Evolutionary conservation across 2,329 filamentous ascomycete genomes (phyloP).

Genomic region (Fonsecaea pedrosoi): DNA sequence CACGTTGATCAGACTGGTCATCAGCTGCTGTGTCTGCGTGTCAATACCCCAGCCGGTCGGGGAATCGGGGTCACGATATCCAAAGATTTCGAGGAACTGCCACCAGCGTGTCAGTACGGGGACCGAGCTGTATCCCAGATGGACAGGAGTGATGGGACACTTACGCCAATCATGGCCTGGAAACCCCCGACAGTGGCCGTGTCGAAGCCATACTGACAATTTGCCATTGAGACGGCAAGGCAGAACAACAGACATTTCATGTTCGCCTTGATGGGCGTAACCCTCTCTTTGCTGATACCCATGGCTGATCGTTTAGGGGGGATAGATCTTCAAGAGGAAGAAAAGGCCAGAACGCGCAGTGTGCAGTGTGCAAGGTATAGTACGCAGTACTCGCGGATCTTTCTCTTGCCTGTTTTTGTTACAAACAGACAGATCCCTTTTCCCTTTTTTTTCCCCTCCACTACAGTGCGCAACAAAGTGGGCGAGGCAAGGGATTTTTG

Average conservation of each 20-base stretch:
- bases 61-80: constrained; percentile 51
- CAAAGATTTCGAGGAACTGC: constrained; percentile 58
- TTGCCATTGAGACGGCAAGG: constrained; percentile 55
- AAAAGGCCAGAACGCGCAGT: neutral
- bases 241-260: constrained; percentile 57
- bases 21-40: constrained; percentile 59
- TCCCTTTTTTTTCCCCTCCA: too few species aligned
- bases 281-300: constrained; percentile 24
- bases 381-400: too few species aligned
- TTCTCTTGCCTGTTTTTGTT: too few species aligned
- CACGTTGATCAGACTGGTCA: constrained; percentile 59
- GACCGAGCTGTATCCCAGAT: neutral
- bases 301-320: constrained; percentile 6
- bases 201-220: constrained; percentile 62
- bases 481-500: too few species aligned
- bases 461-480: too few species aligned
- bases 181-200: constrained; percentile 54
- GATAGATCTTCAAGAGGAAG: neutral
- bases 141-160: neutral
- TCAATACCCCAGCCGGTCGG: constrained; percentile 43
- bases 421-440: too few species aligned
- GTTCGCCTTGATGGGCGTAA: constrained; percentile 38
- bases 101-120: neutral
- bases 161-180: constrained; percentile 57
- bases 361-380: neutral